Percentiles rank a stretch among this genome's conserved stretches.
Conservation (phyloP, 345 rosid genomes). For the Toxicodendron radicans region DNA sequence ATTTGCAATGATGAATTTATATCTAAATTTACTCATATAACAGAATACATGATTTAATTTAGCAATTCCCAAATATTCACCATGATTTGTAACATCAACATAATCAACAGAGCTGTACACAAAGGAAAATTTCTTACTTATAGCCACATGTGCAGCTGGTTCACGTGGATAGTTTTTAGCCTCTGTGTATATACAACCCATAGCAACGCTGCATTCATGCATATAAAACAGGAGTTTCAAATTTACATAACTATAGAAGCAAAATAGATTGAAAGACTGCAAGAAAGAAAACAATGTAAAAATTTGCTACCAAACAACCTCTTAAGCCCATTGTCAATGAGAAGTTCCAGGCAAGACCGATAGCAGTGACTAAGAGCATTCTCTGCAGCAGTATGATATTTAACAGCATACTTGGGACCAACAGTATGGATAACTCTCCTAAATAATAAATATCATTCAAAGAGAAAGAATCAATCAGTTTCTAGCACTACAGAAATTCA, state of each 20-base stretch:
- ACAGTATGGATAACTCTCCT: conserved; percentile 93
- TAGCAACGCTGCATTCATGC: conserved; percentile 70
- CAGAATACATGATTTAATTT: background rate
- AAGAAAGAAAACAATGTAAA: conserved; percentile 7
- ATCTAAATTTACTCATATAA: background rate
- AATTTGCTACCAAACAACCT: conserved; percentile 51
- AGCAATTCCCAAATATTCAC: background rate
- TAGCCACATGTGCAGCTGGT: conserved; percentile 98
- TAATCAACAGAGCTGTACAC: conserved; percentile 5
- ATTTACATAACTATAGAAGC: conserved; percentile 17
- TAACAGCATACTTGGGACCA: conserved; percentile 95
- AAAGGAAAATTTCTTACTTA: conserved; percentile 60
- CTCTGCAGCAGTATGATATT: conserved; percentile 99
- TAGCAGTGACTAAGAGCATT: conserved; percentile 99
- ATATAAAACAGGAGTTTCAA: conserved; percentile 31
- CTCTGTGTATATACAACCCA: conserved; percentile 92
- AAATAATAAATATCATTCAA: conserved; percentile 24
- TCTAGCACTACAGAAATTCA: conserved; percentile 3
- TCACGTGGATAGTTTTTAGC: conserved; percentile 97
- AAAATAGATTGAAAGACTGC: conserved; percentile 8
- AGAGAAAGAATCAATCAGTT: conserved; percentile 5
- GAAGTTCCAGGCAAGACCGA: conserved; percentile 90
- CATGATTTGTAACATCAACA: background rate
- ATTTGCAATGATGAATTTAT: background rate
- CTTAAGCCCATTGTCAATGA: conserved; percentile 79